A percentile compares a stretch with the other conserved stretches of the same genome.
phyloP scores from a whole-genome alignment of 352 stramenopile genomes.

The Pythium volutum region DNA sequence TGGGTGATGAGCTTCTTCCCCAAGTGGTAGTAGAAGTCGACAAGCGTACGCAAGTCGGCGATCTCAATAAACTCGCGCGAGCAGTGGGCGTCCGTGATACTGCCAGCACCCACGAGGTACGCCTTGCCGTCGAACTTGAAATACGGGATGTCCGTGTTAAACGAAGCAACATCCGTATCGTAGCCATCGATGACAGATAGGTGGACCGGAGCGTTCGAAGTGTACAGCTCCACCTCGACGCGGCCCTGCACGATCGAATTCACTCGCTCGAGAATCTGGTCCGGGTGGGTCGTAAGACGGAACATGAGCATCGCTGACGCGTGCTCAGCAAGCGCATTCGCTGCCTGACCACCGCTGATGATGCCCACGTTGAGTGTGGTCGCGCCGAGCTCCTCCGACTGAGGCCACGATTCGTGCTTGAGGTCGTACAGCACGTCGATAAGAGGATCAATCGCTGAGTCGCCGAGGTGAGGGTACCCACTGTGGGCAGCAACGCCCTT shows the following conservation, averaged over 20 bases:
- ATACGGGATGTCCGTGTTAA: slow-evolving; percentile 90
- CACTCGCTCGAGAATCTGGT: slow-evolving; percentile 66
- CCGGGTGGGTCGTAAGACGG: slow-evolving; percentile 67
- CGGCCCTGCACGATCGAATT: slow-evolving; percentile 59
- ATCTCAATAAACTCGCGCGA: slow-evolving; percentile 73
- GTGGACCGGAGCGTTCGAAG: slow-evolving; percentile 75
- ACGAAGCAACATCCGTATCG: slow-evolving; percentile 79
- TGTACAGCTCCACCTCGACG: slow-evolving; percentile 77
- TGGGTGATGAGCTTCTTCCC: slow-evolving; percentile 64
- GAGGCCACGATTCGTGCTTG: slow-evolving; percentile 74
- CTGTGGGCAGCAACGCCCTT: slow-evolving; percentile 79
- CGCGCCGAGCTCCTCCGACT: slow-evolving; percentile 71
- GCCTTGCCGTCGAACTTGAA: slow-evolving; percentile 78
- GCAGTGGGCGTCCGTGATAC: slow-evolving; percentile 74
- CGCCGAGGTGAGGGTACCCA: slow-evolving; percentile 79
- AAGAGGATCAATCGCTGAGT: slow-evolving; percentile 82
- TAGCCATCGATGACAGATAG: slow-evolving; percentile 83
- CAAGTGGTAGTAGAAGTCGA: slow-evolving; percentile 70
- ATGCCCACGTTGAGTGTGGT: slow-evolving; percentile 87
- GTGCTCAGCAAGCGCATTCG: slow-evolving; percentile 80
- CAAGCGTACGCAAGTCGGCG: slow-evolving; percentile 51
- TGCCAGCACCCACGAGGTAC: slow-evolving; percentile 74
- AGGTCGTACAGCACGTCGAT: slow-evolving; percentile 83
- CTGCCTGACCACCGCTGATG: slow-evolving; percentile 74
- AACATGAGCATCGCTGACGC: slow-evolving; percentile 89